Base-by-base conservation (phyloP, 1,284 basidiomycete species). In the Erythrobasidium hasegawianum region DNA sequence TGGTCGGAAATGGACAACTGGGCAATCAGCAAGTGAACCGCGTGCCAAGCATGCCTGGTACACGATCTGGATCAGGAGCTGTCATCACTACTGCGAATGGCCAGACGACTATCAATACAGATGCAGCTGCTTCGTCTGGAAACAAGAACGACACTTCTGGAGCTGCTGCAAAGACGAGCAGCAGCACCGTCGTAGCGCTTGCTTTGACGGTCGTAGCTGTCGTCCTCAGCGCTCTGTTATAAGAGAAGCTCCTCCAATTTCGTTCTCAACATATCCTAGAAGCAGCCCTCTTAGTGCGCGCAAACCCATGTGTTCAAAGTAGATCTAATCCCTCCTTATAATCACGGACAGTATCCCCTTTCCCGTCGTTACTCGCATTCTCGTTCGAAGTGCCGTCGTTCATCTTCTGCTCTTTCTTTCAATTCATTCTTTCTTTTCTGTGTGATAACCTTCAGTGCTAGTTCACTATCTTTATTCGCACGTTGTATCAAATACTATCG, bases 1-100 rank as follows among this genome's bases (percentile, higher is more conserved):
- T 84, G 71, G 82, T 92, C 49, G 92, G 92, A n/a, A 86, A 80
- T 69, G 90, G 91, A 27, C 79, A 85, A 69, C 81, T 94, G 33
- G 89, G 84, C 52, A 76, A 77, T 0, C 90, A 94, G 75, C 81
- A 86, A 3, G 24, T 57, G 14, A 1, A 24, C 20, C n/a, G n/a
- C 10, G 57, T 52, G 27, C 24, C 40, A 29, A 33, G 26, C 26
- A 29, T 65, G 47, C 62, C 62, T 16, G 62, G 62, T 18, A 65
- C 62, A 22, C 26, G 41, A 22, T 40, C 62, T 9, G 41, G 52
- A 27, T 58, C 55, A 24, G 62, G 62, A 13, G 62, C 56, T n/a
- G 54, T 8, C 8, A 65, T 65, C 24, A 65, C 62, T 2, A 57
- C 41, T 4, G 20, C 41, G n/a, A 65, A 58, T 5, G 56, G 62